Percentiles rank a stretch among this genome's conserved stretches.
Conservation (phyloP, 108 stramenopile genomes). For the Skeletonema grethae region DNA sequence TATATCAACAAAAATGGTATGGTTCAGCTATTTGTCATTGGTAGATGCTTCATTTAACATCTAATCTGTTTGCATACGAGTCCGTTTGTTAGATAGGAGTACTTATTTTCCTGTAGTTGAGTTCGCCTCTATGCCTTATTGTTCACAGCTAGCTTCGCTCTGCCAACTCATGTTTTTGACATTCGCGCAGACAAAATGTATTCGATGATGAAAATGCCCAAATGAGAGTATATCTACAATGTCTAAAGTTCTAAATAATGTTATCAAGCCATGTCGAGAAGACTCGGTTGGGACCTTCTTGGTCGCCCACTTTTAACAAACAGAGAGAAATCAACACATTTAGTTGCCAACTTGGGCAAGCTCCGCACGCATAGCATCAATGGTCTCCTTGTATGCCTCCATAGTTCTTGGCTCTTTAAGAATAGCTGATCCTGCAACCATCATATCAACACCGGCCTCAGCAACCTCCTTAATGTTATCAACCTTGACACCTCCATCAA, state of each 20-base stretch:
- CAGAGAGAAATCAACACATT: background rate
- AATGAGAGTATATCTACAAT: background rate
- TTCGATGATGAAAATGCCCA: background rate
- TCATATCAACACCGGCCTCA: conserved; percentile 98
- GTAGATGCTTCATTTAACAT: background rate
- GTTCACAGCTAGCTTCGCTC: background rate
- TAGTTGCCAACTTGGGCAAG: conserved; percentile 71
- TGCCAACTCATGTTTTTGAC: background rate
- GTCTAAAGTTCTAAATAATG: background rate
- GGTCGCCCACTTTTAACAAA: background rate
- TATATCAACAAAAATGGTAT: background rate
- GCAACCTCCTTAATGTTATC: conserved; percentile 95
- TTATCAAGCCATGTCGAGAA: background rate
- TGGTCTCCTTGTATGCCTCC: conserved; percentile 95
- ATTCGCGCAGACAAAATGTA: too few relatives aligned
- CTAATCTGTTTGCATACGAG: background rate
- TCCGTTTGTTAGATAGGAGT: background rate
- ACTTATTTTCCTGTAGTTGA: background rate
- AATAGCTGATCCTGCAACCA: conserved; percentile 98
- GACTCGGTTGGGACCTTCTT: background rate
- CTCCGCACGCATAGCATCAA: conserved; percentile 94
- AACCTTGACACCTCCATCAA: conserved; percentile 93
- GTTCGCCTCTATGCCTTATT: background rate
- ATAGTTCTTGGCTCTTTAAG: conserved; percentile 94
- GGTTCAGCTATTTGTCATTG: background rate